Conservation (phyloP, 2,329 filamentous ascomycete genomes). For the Alternaria gaisen region DNA sequence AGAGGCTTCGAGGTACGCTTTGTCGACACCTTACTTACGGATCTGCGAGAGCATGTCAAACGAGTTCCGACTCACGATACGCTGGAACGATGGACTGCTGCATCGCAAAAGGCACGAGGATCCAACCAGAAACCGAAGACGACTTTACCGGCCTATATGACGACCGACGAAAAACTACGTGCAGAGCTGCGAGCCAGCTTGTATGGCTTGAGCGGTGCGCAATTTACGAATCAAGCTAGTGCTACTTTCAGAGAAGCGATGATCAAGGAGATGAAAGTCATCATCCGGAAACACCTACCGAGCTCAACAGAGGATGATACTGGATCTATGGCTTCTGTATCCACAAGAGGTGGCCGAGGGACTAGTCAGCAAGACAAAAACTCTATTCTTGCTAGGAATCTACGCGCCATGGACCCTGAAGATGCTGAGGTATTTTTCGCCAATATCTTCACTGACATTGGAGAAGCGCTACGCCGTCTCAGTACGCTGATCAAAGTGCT, state of each 20-base stretch:
- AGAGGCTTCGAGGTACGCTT: constrained; percentile 87
- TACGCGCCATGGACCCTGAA: constrained; percentile 81
- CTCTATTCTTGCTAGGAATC: constrained; percentile 83
- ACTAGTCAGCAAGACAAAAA: constrained; percentile 86
- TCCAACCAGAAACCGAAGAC: constrained; percentile 72
- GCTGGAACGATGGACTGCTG: constrained; percentile 82
- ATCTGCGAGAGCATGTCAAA: constrained; percentile 82
- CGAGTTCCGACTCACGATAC: constrained; percentile 76
- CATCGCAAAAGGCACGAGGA: constrained; percentile 76
- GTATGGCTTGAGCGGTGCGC: constrained; percentile 80
- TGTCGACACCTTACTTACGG: constrained; percentile 76
- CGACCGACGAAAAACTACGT: constrained; percentile 75
- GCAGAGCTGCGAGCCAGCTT: constrained; percentile 74
- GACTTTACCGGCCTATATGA: constrained; percentile 78
- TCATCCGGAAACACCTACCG: constrained; percentile 85
- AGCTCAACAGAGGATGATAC: constrained; percentile 95
- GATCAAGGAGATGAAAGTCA: constrained; percentile 82
- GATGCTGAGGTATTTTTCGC: constrained; percentile 85
- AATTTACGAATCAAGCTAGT: constrained; percentile 82
- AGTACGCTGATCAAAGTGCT: constrained; percentile 93
- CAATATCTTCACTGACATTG: constrained; percentile 85
- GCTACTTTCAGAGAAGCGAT: constrained; percentile 84
- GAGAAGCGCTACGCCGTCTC: constrained; percentile 84
- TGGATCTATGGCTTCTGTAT: constrained; percentile 85
- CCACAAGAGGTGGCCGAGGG: constrained; percentile 75